Conservation (phyloP, 164 flowering plant species). For the Vitis labrusca region DNA sequence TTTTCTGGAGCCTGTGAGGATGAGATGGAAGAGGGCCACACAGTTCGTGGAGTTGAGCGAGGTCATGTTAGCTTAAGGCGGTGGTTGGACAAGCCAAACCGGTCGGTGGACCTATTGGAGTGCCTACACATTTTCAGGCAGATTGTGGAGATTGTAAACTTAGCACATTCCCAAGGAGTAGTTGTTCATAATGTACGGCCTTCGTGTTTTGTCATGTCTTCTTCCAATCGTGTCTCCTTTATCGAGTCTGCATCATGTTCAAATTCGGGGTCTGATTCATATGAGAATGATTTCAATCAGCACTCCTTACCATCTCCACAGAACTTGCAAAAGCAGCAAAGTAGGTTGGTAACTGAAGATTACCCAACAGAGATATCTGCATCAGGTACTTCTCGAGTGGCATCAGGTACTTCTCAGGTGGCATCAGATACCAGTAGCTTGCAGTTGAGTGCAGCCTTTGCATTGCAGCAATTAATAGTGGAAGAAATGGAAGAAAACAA, state of each 20-base stretch:
- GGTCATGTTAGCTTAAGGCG: constrained; percentile 83
- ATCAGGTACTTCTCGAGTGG: constrained; percentile 24
- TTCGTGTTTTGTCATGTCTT: constrained; percentile 92
- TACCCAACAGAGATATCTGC: constrained; percentile 10
- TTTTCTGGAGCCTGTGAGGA: constrained; percentile 45
- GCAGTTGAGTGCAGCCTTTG: constrained; percentile 44
- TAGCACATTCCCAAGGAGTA: constrained; percentile 87
- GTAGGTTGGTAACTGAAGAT: constrained; percentile 26
- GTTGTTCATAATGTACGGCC: constrained; percentile 93
- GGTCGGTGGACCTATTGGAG: constrained; percentile 69
- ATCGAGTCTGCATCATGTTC: constrained; percentile 96
- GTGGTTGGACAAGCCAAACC: constrained; percentile 82
- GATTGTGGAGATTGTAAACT: constrained; percentile 74
- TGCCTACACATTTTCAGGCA: constrained; percentile 89
- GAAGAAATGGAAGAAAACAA: constrained; percentile 35
- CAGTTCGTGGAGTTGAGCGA: constrained; percentile 34
- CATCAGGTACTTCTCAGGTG: background rate
- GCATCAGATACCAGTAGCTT: constrained; percentile 50
- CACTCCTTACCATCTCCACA: constrained; percentile 29
- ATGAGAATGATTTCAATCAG: constrained; percentile 45
- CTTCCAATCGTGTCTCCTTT: constrained; percentile 82
- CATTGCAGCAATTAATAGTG: constrained; percentile 21
- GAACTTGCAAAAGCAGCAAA: constrained; percentile 23
- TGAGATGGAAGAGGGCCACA: constrained; percentile 28
- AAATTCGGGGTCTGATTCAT: constrained; percentile 80